phyloP scores from a whole-genome alignment of 2,329 filamentous ascomycete genomes.

The Clonostachys rosea region DNA sequence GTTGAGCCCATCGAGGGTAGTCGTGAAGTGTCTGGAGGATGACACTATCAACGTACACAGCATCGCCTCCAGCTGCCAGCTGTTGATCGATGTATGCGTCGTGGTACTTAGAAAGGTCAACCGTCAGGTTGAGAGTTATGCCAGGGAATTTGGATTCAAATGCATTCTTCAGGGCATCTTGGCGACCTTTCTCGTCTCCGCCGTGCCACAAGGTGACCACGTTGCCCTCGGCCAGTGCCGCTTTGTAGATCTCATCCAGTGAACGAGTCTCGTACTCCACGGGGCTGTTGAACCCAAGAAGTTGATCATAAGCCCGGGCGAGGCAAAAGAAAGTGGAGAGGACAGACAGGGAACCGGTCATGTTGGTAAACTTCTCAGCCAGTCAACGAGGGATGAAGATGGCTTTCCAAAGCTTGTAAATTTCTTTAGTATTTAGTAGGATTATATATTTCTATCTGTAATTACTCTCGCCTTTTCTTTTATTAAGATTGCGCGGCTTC shows the following conservation, averaged over 20 bases:
- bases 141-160: constrained; percentile 43
- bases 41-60: constrained; percentile 37
- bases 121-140: constrained; percentile 47
- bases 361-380: no score
- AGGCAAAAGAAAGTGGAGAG: no score
- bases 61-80: constrained; percentile 20
- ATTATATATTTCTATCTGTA: no score
- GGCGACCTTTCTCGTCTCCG: constrained; percentile 37
- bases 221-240: constrained; percentile 65
- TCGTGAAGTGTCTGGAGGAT: constrained; percentile 47
- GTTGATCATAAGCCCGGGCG: constrained; percentile 7
- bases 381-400: no score
- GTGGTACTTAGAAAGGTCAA: constrained; percentile 52
- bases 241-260: constrained; percentile 68
- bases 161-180: constrained; percentile 27
- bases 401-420: no score
- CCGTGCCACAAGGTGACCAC: constrained; percentile 41
- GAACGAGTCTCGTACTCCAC: constrained; percentile 33
- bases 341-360: no score
- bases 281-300: constrained; percentile 12
- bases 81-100: constrained; percentile 39
- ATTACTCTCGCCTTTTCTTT: no score
- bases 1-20: constrained; percentile 42
- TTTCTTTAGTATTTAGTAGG: no score
- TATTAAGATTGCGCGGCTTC: no score